Conservation (phyloP, 1,139 yeast species). For the Lodderomyces parapsilosis region DNA sequence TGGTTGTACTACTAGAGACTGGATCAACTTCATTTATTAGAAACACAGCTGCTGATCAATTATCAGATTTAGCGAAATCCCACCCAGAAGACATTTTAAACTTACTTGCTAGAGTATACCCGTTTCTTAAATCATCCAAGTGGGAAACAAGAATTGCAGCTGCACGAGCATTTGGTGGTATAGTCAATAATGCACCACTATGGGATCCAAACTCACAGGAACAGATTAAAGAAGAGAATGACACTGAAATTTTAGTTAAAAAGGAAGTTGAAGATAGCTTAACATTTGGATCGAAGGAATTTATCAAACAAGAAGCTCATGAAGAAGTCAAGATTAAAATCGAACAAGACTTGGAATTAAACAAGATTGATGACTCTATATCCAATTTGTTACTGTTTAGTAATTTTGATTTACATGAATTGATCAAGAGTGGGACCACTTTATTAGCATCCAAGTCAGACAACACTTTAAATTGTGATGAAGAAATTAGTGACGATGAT, state of each 20-base stretch:
- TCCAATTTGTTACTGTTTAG: conserved; percentile 56
- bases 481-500: conserved; percentile 13
- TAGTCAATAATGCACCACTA: conserved; percentile 68
- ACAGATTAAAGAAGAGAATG: conserved; percentile 22
- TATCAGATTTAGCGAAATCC: conserved; percentile 88
- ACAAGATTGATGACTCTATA: conserved; percentile 46
- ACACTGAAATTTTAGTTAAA: conserved; percentile 14
- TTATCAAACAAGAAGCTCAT: conserved; percentile 18
- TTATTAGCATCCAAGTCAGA: conserved; percentile 70
- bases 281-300: conserved; percentile 20
- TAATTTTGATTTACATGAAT: conserved; percentile 61
- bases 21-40: conserved; percentile 94
- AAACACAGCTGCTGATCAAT: conserved; percentile 95
- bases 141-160: conserved; percentile 98
- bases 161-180: conserved; percentile 93
- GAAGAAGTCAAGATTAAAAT: conserved; percentile 34
- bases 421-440: conserved; percentile 67
- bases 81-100: conserved; percentile 93
- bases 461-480: conserved; percentile 22
- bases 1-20: conserved; percentile 81
- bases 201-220: conserved; percentile 82
- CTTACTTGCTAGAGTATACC: conserved; percentile 84
- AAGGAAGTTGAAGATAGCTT: conserved; percentile 29
- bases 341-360: conserved; percentile 47
- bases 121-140: conserved; percentile 74